Percentiles rank a stretch among this genome's conserved stretches.
These are phyloP conservation scores for Angomonas deanei DNA, from an alignment of 208 protist species.

Conservation along the genomic window DNA sequence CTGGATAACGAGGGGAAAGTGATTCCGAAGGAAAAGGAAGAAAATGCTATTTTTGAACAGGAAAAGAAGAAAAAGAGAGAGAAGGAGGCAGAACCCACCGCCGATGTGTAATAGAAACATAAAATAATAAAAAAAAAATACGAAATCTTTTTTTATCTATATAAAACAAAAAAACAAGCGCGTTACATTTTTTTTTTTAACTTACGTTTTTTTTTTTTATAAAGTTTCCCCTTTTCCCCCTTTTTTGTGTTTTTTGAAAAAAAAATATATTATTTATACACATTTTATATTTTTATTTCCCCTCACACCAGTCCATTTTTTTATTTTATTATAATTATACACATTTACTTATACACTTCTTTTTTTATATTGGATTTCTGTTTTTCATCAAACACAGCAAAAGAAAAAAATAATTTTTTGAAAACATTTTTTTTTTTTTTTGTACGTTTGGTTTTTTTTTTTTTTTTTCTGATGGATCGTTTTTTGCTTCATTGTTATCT, in stretches of 20 bases:
- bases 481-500: too few species aligned
- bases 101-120: background rate
- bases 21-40: conserved; percentile 1
- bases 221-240: background rate
- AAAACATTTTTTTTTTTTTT: background rate
- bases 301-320: background rate
- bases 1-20: conserved; percentile 13
- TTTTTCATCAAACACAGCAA: background rate
- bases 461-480: background rate
- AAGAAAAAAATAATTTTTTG: conserved; percentile 7
- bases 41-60: background rate
- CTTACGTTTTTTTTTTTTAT: background rate
- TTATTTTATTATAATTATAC: background rate
- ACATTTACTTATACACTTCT: background rate
- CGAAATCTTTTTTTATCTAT: background rate
- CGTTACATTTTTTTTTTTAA: conserved; percentile 1
- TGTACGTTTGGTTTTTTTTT: background rate
- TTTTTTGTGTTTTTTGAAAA: conserved; percentile 1
- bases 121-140: background rate
- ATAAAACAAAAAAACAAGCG: background rate
- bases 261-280: background rate
- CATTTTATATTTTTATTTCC: background rate
- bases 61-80: background rate
- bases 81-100: background rate
- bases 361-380: background rate